A percentile compares a stretch with the other conserved stretches of the same genome.
phyloP scores from a whole-genome alignment of 306 rosid species.

The Argentina anserina region DNA sequence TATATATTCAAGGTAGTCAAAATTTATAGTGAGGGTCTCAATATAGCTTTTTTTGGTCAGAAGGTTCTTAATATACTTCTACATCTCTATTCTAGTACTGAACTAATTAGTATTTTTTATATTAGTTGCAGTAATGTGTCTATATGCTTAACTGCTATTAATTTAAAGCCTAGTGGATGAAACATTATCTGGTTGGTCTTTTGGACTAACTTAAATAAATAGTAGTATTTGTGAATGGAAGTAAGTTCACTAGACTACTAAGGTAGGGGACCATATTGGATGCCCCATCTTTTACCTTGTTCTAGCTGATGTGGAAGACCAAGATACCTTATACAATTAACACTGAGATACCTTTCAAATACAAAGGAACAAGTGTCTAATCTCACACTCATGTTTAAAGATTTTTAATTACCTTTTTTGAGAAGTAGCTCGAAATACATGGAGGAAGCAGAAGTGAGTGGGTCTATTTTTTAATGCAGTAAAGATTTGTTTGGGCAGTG shows the following conservation, averaged over 20 bases:
- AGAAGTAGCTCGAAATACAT: background rate
- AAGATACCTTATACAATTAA: background rate
- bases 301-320: background rate
- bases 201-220: background rate
- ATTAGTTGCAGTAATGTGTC: background rate
- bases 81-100: background rate
- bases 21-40: too few species aligned
- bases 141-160: background rate
- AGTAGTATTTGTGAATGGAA: background rate
- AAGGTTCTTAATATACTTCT: background rate
- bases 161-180: background rate
- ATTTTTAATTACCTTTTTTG: background rate
- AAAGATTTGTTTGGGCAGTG: background rate
- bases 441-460: background rate
- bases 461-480: background rate
- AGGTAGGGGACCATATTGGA: too few species aligned
- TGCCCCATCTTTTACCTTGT: background rate
- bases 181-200: background rate
- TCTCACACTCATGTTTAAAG: background rate
- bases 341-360: background rate
- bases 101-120: background rate
- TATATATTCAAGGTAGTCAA: too few species aligned
- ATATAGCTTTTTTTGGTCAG: too few species aligned
- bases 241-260: background rate
- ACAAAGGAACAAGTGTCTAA: background rate